These are phyloP conservation scores for Annulohypoxylon bovei DNA, from an alignment of 495 filamentous ascomycete species.

Conservation along the genomic window DNA sequence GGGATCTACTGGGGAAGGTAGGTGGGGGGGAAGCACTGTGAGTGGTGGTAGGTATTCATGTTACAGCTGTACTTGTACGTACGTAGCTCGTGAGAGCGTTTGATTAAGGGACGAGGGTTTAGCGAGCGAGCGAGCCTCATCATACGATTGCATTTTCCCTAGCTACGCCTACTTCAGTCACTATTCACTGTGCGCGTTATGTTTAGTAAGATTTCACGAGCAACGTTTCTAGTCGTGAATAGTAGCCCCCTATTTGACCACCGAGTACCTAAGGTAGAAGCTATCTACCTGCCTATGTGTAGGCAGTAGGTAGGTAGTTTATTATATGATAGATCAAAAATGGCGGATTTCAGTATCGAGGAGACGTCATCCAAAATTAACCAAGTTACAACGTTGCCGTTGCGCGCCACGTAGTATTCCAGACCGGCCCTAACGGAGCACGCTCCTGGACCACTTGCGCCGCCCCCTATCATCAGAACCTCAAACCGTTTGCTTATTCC, in stretches of 20 bases:
- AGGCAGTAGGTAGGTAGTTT: too few species aligned
- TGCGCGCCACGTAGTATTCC: conserved; percentile 24
- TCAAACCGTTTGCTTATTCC: background rate
- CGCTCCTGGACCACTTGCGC: background rate
- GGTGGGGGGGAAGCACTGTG: background rate
- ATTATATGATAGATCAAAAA: conserved; percentile 13
- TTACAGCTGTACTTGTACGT: background rate
- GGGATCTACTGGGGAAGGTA: conserved; percentile 46
- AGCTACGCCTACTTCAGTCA: background rate
- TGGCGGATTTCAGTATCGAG: background rate
- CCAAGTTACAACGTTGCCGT: conserved; percentile 29
- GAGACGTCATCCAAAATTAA: background rate
- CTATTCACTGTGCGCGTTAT: background rate
- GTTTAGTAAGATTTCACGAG: background rate
- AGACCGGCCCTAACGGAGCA: background rate
- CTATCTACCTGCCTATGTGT: too few species aligned
- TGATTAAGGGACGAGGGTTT: background rate
- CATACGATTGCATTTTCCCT: background rate
- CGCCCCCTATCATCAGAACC: conserved; percentile 12
- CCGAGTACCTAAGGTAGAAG: background rate
- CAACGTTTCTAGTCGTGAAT: conserved; percentile 21
- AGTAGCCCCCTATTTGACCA: background rate
- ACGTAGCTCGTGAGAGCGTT: background rate
- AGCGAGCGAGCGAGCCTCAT: background rate
- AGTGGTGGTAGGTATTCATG: background rate